Evolutionary conservation across 129 eudicot species (phyloP), one percentile per base, ranked within the genome.

Genomic region (Ambrosia artemisiifolia): DNA sequence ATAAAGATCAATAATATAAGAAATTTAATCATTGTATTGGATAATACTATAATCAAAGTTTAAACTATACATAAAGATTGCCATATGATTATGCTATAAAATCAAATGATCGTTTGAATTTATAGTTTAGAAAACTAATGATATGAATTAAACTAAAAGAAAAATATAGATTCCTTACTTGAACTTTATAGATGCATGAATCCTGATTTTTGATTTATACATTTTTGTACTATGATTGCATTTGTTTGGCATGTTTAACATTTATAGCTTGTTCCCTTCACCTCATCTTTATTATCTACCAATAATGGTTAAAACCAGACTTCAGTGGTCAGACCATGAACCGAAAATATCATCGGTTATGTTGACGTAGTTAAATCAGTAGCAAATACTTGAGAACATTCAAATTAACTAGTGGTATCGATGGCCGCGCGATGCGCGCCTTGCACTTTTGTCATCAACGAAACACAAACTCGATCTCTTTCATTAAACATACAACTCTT

Each of bases 1-100:
- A 74, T 75, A 75, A 72, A 50, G 51, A 63, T 74, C 63, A 62
- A 35, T 48, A 40, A 49, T 20, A 63, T 74, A 63, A 40, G 20
- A 12, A 35, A 8, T 36, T 49, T 49, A 63, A 74, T 63, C 53
- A 74, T 74, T 63, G 57, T 36, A 18, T 14, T 50, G 18, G 24
- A 17, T 63, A 13, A n/a, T 63, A 17, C 36, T 63, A 32, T 63
- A 30, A 50, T 10, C 54, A 36, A 38, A 30, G 65, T 60, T 60
- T 18, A 70, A 6, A 70, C 14, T 4, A 55, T 36, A 55, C 40
- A 54, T 12, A 7, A 17, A 32, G 47, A 69, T 24, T 38, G 38
- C 63, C n/a, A n/a, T 69, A 69, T 50, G 73, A 51, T 35, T 69
- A 30, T 47, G 14, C n/a, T 55, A 49, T 69, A 33, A 11, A 69